Evolutionary conservation across 2,329 filamentous ascomycete species (phyloP), one percentile per base, ranked within the genome.

Genomic region (Corniculantispora saksenae): DNA sequence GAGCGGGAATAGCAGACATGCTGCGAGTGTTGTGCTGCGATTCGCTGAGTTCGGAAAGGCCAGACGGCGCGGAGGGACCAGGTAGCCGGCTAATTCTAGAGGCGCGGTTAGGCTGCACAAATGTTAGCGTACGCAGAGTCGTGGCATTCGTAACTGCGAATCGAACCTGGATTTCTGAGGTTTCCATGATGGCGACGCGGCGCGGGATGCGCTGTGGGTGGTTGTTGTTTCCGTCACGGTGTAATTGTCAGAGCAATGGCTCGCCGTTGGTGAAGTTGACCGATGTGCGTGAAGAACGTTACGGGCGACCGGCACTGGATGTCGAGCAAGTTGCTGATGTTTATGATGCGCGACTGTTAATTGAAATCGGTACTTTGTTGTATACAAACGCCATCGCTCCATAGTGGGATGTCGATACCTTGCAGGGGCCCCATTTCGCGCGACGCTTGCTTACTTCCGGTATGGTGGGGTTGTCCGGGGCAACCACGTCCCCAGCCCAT

Each of bases 21-120:
- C 77, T 74, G 59, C 86, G 83, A 51, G 82, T 75, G 72, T 90
- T 89, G 75, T 78, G 80, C 71, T 89, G 85, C n/a, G 86, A 88
- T 9, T 88, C 84, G 71, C 79, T 82, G 69, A 86, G 83, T 71
- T 89, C 86, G 12, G 81, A 75, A 19, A 89, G 80, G 3, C 78
- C 77, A 15, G 59, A 55, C 19, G 32, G 45, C 15, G 60, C 27
- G 10, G 65, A 55, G 13, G 65, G 65, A n/a, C 65, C 63, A 27
- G 66, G 66, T 5, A 66, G 55, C 12, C 59, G 59, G 45, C 65
- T 66, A 17, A 61, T 60, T 32, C 61, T 63, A 63, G 61, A 63
- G 27, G 54, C 29, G 19, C 64, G 60, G 27, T 62, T 47, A 32
- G 43, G 25, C 55, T 61, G 55, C 40, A n/a, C 45, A 48, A 50